Percentiles rank a stretch among this genome's conserved stretches.
Evolutionary conservation across 306 rosid species (phyloP).

Genomic region (Cucurbita ficifolia): DNA sequence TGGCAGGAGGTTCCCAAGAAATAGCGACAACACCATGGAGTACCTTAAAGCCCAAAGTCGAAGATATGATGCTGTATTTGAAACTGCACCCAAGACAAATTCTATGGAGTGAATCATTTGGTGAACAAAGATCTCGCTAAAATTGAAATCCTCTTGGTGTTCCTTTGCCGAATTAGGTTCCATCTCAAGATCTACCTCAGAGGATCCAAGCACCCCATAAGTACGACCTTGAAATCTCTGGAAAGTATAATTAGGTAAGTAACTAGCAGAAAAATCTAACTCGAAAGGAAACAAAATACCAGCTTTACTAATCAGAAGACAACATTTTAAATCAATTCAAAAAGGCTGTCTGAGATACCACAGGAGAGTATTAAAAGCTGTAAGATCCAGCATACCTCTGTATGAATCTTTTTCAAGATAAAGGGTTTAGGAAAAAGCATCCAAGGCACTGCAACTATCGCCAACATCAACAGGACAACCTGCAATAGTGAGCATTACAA

Average conservation of each 20-base stretch:
- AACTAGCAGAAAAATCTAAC: neutral
- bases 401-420: slow-evolving; percentile 67
- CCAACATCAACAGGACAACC: slow-evolving; percentile 80
- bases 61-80: slow-evolving; percentile 97
- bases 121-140: slow-evolving; percentile 94
- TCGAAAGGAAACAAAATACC: neutral
- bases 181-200: slow-evolving; percentile 74
- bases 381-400: slow-evolving; percentile 48
- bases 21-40: neutral
- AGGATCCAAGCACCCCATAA: slow-evolving; percentile 70
- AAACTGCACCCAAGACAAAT: slow-evolving; percentile 95
- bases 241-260: slow-evolving; percentile 13
- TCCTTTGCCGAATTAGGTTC: slow-evolving; percentile 89
- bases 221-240: slow-evolving; percentile 97
- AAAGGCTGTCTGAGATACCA: neutral
- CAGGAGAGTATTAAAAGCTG: neutral
- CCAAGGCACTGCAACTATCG: slow-evolving; percentile 94
- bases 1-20: slow-evolving; percentile 4
- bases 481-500: slow-evolving; percentile 33
- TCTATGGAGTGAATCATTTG: slow-evolving; percentile 99
- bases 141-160: slow-evolving; percentile 79
- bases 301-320: neutral
- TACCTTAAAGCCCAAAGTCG: slow-evolving; percentile 99
- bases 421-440: slow-evolving; percentile 99
- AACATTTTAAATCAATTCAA: neutral